A percentile compares a stretch with the other conserved stretches of the same genome.
Conservation (phyloP, 495 filamentous ascomycete genomes). For the Podospora pseudocomata region DNA sequence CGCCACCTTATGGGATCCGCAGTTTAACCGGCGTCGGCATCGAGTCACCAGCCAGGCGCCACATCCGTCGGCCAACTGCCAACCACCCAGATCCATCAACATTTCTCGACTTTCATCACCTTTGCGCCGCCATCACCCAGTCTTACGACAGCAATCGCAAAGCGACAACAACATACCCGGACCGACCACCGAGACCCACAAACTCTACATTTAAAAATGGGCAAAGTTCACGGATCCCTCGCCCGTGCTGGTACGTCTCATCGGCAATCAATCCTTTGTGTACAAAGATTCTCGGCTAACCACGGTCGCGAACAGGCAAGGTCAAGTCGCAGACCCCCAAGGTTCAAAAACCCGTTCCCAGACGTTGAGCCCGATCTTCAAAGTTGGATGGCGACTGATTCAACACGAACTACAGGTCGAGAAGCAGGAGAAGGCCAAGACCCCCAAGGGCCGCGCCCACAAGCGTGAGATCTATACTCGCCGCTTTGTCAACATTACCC, state of each 20-base stretch:
- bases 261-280: neutral
- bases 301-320: slow-evolving; percentile 32
- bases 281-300: slow-evolving; percentile 5
- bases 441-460: slow-evolving; percentile 95
- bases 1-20: neutral
- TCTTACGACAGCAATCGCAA: neutral
- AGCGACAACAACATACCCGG: neutral
- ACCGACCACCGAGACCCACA: neutral
- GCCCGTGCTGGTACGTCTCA: slow-evolving; percentile 75
- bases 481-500: slow-evolving; percentile 97
- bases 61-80: neutral
- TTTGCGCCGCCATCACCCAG: neutral
- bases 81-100: slow-evolving; percentile 1
- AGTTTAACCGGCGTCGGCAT: neutral
- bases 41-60: neutral
- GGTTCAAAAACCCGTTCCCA: slow-evolving; percentile 26
- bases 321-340: slow-evolving; percentile 52
- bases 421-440: slow-evolving; percentile 83
- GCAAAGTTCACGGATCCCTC: slow-evolving; percentile 88
- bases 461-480: slow-evolving; percentile 96
- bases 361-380: neutral
- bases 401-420: slow-evolving; percentile 57
- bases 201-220: slow-evolving; percentile 55
- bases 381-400: neutral
- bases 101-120: neutral